Base-by-base conservation (phyloP, 768 basidiomycete genomes). In the Leucosporidium yakuticum region DNA sequence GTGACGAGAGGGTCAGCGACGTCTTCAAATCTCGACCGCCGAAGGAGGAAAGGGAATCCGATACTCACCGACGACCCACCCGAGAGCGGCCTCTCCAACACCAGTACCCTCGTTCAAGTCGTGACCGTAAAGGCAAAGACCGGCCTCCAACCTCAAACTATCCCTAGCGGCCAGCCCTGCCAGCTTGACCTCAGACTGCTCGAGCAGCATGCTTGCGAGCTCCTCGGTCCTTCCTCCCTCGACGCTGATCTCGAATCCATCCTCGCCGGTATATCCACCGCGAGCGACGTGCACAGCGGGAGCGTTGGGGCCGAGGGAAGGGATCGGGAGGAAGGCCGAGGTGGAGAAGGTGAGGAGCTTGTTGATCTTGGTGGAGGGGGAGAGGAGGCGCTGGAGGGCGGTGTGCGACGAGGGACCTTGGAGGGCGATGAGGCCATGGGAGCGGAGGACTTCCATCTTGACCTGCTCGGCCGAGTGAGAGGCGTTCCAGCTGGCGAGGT, bases 201-300 rank as follows among this genome's bases (percentile, higher is more conserved):
- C 73, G n/a, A 66, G 27, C 29, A 73, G 57, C 67, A 64, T 61
- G 34, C 60, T 47, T 20, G 69, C 64, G 23, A 21, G 55, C 27
- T 20, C 49, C 51, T 51, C 62, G 25, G 64, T 62, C 39, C 17
- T 31, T 48, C 32, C 32, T 6, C 32, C 32, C 32, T 59, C 59
- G 50, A 76, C 55, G 48, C 69, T 67, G 54, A 77, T 69, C 60
- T 99, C 96, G 73, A 99, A 98, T 0, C 96, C 96, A 78, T 99
- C 96, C 80, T 99, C 96, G 17, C 96, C 96, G 0, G 96, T 98
- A 80, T 99, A 99, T 7, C 96, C 96, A 34, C 92, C 91, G 21
- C 96, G 86, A 12, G 92, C 89, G 36, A 98, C 85, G 76, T 98
- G 76, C 3, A 76, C 65, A 8, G 34, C 11, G 1, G 47, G 49